Conservation (phyloP, 441 rosid species). For the Erodium chrysanthum region DNA sequence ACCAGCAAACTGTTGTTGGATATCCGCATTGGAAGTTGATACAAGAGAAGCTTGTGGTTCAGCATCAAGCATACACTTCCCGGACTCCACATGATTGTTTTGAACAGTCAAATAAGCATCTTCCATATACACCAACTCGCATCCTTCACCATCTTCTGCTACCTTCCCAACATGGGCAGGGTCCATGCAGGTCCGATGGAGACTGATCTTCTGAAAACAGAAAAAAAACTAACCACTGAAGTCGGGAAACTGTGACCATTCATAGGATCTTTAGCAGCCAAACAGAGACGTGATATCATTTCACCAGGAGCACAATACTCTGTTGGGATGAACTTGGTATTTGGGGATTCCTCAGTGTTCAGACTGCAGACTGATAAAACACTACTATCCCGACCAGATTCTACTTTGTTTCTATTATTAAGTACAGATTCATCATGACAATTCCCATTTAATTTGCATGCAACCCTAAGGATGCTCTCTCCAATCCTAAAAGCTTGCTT, state of each 20-base stretch:
- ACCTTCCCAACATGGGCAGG: slow-evolving; percentile 13
- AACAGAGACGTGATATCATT: slow-evolving; percentile 28
- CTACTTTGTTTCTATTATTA: slow-evolving; percentile 20
- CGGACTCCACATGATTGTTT: slow-evolving; percentile 21
- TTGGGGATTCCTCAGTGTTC: slow-evolving; percentile 20
- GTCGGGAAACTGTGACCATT: slow-evolving; percentile 17
- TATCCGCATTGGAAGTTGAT: slow-evolving; percentile 10
- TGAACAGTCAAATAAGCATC: slow-evolving; percentile 23
- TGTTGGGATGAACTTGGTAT: slow-evolving; percentile 14
- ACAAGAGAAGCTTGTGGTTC: slow-evolving; percentile 19
- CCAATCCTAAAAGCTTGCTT: slow-evolving; percentile 45
- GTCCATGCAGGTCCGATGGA: slow-evolving; percentile 26
- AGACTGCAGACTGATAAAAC: slow-evolving; percentile 1
- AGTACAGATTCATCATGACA: slow-evolving; percentile 20
- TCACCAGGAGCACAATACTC: slow-evolving; percentile 29
- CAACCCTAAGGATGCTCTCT: slow-evolving; percentile 50
- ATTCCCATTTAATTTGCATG: slow-evolving; percentile 43
- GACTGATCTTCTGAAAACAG: slow-evolving; percentile 34
- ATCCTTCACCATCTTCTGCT: slow-evolving; percentile 21
- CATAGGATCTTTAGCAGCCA: slow-evolving; percentile 31
- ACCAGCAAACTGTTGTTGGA: slow-evolving; percentile 16
- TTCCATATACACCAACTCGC: slow-evolving; percentile 17
- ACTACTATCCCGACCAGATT: slow-evolving; percentile 8
- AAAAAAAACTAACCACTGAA: slow-evolving; percentile 28
- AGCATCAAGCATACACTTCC: slow-evolving; percentile 10